Conservation (phyloP, 306 rosid species). For the Hippophae tibetana region DNA sequence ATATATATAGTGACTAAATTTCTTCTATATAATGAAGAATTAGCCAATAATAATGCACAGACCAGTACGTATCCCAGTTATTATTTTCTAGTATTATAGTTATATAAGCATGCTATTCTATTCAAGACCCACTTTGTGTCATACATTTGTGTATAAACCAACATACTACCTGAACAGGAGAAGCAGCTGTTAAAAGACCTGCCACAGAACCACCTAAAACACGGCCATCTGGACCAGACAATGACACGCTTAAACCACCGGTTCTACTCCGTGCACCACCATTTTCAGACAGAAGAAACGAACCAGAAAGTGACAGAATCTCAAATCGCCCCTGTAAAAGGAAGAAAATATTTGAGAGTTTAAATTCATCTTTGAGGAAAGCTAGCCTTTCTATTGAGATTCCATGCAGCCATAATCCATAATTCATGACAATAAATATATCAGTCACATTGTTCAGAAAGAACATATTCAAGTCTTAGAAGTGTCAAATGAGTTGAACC, state of each 20-base stretch:
- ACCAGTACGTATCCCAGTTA: too few species aligned
- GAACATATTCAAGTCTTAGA: too few species aligned
- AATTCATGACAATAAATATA: too few species aligned
- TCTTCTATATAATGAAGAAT: too few species aligned
- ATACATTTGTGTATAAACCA: neutral
- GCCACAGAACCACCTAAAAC: constrained; percentile 68
- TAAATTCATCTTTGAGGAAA: neutral
- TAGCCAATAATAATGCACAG: too few species aligned
- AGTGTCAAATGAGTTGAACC: too few species aligned
- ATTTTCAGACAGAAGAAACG: constrained; percentile 41
- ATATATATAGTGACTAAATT: too few species aligned
- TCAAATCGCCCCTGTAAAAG: constrained; percentile 64
- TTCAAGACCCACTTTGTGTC: too few species aligned
- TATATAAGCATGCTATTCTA: neutral
- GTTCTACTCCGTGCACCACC: constrained; percentile 33
- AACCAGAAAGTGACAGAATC: constrained; percentile 58
- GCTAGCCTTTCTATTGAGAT: neutral
- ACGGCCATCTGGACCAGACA: constrained; percentile 68
- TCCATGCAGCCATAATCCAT: neutral
- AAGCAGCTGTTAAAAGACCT: constrained; percentile 59
- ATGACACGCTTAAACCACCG: constrained; percentile 56
- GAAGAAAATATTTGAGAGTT: neutral
- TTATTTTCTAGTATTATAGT: too few species aligned
- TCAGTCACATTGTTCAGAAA: too few species aligned
- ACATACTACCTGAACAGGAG: constrained; percentile 61